Conservation (phyloP, 2,329 filamentous ascomycete species). For the Venturia oleaginea region DNA sequence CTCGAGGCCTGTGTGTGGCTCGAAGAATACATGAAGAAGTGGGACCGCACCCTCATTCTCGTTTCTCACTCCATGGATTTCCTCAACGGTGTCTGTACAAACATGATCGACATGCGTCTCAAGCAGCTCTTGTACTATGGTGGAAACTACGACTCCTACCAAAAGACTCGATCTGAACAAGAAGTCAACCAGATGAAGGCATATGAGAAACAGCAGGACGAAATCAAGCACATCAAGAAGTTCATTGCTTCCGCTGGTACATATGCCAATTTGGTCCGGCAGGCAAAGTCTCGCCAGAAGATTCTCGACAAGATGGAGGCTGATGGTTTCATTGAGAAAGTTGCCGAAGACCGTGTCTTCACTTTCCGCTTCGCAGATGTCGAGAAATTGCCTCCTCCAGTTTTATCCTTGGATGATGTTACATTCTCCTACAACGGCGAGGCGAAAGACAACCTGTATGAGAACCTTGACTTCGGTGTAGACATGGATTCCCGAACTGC, state of each 20-base stretch:
- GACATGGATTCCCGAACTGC: conserved; percentile 99
- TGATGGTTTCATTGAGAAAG: conserved; percentile 93
- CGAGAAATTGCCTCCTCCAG: conserved; percentile 96
- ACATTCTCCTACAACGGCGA: conserved; percentile 97
- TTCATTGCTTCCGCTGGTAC: conserved; percentile 99
- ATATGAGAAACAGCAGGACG: conserved; percentile 97
- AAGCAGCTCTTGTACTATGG: conserved; percentile 92
- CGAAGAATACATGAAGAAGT: conserved; percentile 99
- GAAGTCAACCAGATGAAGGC: conserved; percentile 99
- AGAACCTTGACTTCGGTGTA: conserved; percentile 93
- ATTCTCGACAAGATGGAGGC: conserved; percentile 99
- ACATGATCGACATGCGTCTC: conserved; percentile 95
- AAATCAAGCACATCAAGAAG: conserved; percentile 99
- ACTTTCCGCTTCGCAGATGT: conserved; percentile 98
- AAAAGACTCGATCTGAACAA: conserved; percentile 88
- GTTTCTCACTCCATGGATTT: conserved; percentile 99
- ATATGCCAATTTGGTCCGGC: conserved; percentile 96
- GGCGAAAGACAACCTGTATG: conserved; percentile 83
- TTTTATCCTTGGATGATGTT: conserved; percentile 92
- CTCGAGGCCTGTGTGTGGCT: conserved; percentile 99
- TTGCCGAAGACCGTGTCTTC: conserved; percentile 77
- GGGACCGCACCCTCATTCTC: conserved; percentile 92
- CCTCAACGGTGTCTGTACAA: conserved; percentile 95
- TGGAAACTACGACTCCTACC: conserved; percentile 97
- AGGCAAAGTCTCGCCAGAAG: conserved; percentile 99